Evolutionary conservation across 1,139 yeast genomes (phyloP).

Genomic region (Kodamaea sp.): DNA sequence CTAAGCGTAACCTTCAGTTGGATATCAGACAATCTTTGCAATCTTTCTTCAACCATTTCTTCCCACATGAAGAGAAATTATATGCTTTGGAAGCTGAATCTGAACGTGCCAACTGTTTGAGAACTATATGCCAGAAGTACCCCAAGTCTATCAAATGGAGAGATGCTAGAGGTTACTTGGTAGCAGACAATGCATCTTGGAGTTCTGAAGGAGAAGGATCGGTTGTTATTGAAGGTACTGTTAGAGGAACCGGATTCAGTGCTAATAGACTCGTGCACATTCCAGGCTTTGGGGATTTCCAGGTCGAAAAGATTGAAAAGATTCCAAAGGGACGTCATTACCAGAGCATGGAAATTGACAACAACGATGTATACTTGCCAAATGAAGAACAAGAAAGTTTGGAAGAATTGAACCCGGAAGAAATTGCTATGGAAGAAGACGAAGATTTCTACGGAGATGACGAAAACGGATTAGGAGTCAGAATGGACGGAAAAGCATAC

Average conservation of each 20-base stretch:
- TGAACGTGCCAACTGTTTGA: conserved; percentile 70
- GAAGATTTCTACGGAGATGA: conserved; percentile 48
- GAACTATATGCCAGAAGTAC: conserved; percentile 79
- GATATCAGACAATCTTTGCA: conserved; percentile 80
- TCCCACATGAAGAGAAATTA: conserved; percentile 80
- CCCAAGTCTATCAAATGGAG: conserved; percentile 92
- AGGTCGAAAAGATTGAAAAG: conserved; percentile 66
- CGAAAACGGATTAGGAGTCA: conserved; percentile 49
- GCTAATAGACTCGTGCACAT: conserved; percentile 78
- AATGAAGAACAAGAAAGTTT: conserved; percentile 61
- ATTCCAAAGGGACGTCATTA: conserved; percentile 20
- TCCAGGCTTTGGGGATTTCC: conserved; percentile 90
- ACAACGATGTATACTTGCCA: conserved; percentile 37
- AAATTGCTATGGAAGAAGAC: conserved; percentile 49
- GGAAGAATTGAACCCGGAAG: conserved; percentile 66
- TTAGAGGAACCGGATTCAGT: conserved; percentile 83
- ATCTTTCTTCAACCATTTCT: conserved; percentile 85
- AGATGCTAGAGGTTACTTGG: conserved; percentile 82
- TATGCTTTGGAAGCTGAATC: conserved; percentile 67
- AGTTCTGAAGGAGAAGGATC: conserved; percentile 31
- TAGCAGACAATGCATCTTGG: conserved; percentile 67
- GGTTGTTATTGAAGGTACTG: conserved; percentile 74
- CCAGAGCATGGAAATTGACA: conserved; percentile 27
- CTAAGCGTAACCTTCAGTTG: conserved; percentile 73
- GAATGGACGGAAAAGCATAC: conserved; percentile 71